Percentiles rank a stretch among this genome's conserved stretches.
These are phyloP conservation scores for Chaetothyriales sp. DNA, from an alignment of 2,329 filamentous ascomycete species.

Conservation along the genomic window DNA sequence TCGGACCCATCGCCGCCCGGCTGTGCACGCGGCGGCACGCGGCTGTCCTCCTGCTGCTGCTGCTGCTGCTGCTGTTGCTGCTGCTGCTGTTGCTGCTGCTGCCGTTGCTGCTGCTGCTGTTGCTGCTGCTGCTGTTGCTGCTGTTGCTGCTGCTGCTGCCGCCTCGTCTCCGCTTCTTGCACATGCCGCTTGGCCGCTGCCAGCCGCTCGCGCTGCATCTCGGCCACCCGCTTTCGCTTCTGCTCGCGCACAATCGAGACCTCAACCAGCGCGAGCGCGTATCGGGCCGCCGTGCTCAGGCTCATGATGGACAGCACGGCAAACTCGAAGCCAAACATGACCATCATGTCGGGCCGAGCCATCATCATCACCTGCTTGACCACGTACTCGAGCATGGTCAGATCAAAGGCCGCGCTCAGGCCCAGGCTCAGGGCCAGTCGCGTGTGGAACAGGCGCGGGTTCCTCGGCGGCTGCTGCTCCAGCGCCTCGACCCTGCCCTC, in stretches of 20 bases:
- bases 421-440: slow-evolving; percentile 66
- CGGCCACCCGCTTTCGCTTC: slow-evolving; percentile 53
- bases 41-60: too few species aligned
- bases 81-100: too few species aligned
- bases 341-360: slow-evolving; percentile 95
- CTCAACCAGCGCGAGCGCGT: slow-evolving; percentile 65
- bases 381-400: slow-evolving; percentile 67
- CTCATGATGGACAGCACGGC: slow-evolving; percentile 73
- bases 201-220: slow-evolving; percentile 48
- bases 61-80: too few species aligned
- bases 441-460: slow-evolving; percentile 75
- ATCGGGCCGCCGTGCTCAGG: slow-evolving; percentile 63
- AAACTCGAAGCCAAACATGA: slow-evolving; percentile 98
- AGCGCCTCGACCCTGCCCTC: slow-evolving; percentile 87
- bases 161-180: slow-evolving; percentile 3
- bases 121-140: too few species aligned
- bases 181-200: slow-evolving; percentile 12
- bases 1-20: too few species aligned
- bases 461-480: slow-evolving; percentile 86
- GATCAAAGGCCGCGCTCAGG: slow-evolving; percentile 66
- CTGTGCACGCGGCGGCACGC: slow-evolving; percentile 8
- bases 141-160: too few species aligned
- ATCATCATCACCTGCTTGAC: slow-evolving; percentile 71
- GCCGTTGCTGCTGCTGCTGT: too few species aligned
- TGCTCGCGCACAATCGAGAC: slow-evolving; percentile 61